A percentile compares a stretch with the other conserved stretches of the same genome.
Conservation (phyloP, 2,329 filamentous ascomycete species). For the Amesomyces nigricolor region DNA sequence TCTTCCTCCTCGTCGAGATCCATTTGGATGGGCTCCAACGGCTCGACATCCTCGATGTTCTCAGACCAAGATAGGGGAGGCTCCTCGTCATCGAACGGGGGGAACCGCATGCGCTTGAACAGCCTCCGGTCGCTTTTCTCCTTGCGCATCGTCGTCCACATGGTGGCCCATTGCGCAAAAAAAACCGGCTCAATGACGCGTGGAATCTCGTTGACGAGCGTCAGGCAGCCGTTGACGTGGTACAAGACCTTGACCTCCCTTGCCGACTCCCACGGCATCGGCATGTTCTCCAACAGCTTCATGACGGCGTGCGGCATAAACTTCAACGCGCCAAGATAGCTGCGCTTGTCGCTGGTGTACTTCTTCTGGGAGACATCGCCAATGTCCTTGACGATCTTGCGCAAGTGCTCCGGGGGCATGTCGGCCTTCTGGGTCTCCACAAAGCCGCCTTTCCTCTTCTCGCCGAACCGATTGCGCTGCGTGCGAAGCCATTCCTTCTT, state of each 20-base stretch:
- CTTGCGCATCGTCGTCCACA: constrained; percentile 98
- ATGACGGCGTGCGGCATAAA: constrained; percentile 99
- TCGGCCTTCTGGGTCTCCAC: constrained; percentile 98
- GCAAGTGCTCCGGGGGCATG: constrained; percentile 95
- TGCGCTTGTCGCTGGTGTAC: constrained; percentile 97
- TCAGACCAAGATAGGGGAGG: constrained; percentile 97
- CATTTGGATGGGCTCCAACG: constrained; percentile 96
- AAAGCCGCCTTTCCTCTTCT: constrained; percentile 94
- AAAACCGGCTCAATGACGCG: constrained; percentile 97
- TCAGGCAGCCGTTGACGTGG: constrained; percentile 95
- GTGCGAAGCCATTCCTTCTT: constrained; percentile 97
- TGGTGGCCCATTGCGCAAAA: constrained; percentile 97
- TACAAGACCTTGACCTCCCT: constrained; percentile 97
- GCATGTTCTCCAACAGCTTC: constrained; percentile 98
- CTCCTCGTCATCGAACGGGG: constrained; percentile 97
- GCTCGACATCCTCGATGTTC: constrained; percentile 97
- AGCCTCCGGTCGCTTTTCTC: constrained; percentile 94
- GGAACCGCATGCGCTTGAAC: constrained; percentile 99
- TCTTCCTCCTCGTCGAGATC: constrained; percentile 94
- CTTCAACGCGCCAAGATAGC: constrained; percentile 93
- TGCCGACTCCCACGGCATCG: constrained; percentile 97
- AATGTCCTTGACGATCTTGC: constrained; percentile 97
- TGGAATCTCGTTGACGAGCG: constrained; percentile 92
- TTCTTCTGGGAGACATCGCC: constrained; percentile 99
- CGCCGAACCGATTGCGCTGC: constrained; percentile 88